These are phyloP conservation scores for Atalantia buxifolia DNA, from an alignment of 345 rosid genomes.

Conservation along the genomic window DNA sequence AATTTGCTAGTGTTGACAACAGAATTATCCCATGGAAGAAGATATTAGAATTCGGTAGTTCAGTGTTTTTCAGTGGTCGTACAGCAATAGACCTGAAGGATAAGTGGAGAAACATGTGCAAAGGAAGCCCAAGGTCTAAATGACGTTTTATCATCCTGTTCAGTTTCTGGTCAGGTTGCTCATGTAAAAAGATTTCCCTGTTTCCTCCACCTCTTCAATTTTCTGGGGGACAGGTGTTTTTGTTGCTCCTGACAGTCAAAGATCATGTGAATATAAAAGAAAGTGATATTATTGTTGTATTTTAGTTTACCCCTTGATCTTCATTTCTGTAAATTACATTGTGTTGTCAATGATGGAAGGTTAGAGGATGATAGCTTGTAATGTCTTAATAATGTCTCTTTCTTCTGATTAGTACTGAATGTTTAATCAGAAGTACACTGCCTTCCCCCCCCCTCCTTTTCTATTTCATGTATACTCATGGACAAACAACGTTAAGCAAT, in stretches of 20 bases:
- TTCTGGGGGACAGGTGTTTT: neutral
- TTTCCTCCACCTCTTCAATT: neutral
- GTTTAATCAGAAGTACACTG: neutral
- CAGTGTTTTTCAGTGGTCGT: conserved; percentile 23
- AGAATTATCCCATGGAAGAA: conserved; percentile 36
- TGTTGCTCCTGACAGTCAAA: neutral
- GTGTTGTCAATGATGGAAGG: neutral
- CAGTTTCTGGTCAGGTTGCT: neutral
- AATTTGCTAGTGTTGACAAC: conserved; percentile 16
- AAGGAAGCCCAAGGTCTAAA: conserved; percentile 24
- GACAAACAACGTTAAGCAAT: neutral
- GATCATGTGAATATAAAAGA: neutral
- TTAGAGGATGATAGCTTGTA: neutral
- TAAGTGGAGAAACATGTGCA: conserved; percentile 51
- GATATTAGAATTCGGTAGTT: conserved; percentile 36
- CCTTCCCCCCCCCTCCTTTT: too few relatives aligned
- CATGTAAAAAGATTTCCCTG: neutral
- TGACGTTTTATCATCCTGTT: conserved; percentile 13
- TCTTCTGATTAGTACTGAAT: neutral
- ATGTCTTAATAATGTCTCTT: neutral
- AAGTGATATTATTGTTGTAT: neutral
- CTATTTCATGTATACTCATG: neutral
- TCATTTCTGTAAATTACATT: neutral
- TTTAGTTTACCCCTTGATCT: neutral
- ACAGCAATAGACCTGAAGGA: conserved; percentile 40